phyloP scores from a whole-genome alignment of 2,329 filamentous ascomycete genomes.

The Fusarium albidum region DNA sequence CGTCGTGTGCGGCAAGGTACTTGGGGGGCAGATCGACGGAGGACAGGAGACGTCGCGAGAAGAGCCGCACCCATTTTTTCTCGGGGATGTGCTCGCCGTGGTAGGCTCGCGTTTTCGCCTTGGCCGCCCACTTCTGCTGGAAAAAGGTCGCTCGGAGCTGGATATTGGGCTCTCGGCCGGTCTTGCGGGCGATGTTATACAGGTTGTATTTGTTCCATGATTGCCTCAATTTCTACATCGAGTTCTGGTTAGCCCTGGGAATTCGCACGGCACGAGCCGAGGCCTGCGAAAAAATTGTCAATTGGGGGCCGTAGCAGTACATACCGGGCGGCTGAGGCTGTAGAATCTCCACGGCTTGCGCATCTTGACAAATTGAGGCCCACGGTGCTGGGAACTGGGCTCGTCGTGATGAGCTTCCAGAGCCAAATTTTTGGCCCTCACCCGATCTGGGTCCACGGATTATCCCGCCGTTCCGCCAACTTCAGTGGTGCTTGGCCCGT shows the following conservation, averaged over 20 bases:
- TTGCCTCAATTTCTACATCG: constrained; percentile 82
- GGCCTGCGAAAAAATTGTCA: constrained; percentile 2
- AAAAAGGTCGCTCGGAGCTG: constrained; percentile 75
- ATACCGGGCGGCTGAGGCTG: constrained; percentile 71
- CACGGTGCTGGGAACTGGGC: constrained; percentile 36
- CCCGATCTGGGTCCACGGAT: constrained; percentile 38
- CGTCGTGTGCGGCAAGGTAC: constrained; percentile 83
- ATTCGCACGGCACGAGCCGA: constrained; percentile 12
- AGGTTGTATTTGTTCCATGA: constrained; percentile 98
- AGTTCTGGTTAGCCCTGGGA: constrained; percentile 25
- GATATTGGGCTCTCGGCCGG: constrained; percentile 43
- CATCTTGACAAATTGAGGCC: constrained; percentile 52
- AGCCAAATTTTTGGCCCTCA: constrained; percentile 44
- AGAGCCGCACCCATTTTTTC: constrained; percentile 93
- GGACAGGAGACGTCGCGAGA: constrained; percentile 79
- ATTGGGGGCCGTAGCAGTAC: constrained; percentile 39
- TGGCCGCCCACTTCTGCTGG: constrained; percentile 97
- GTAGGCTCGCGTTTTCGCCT: constrained; percentile 83
- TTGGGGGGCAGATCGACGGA: constrained; percentile 85
- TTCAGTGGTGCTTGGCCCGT: not conserved
- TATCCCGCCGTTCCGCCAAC: constrained; percentile 40
- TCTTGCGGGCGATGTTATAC: constrained; percentile 75
- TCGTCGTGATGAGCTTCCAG: constrained; percentile 35
- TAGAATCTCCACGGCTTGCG: constrained; percentile 69
- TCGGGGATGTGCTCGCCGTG: constrained; percentile 96